Percentiles rank a stretch among this genome's conserved stretches.
phyloP scores from a whole-genome alignment of 2,329 filamentous ascomycete species.

The Phialocephala sp. region DNA sequence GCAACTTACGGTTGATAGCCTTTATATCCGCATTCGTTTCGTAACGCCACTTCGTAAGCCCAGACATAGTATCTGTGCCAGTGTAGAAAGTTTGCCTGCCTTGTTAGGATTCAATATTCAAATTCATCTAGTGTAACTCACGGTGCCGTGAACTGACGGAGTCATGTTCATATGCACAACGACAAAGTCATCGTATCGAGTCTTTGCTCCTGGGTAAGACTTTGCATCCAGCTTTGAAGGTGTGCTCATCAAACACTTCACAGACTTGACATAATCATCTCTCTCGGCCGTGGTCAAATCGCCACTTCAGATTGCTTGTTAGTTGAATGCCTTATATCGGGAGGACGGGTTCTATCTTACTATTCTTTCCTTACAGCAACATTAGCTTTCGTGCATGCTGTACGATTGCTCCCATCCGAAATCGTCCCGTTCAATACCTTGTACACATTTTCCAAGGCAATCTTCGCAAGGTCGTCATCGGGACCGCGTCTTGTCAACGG shows the following conservation, averaged over 20 bases:
- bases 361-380: conserved; percentile 27
- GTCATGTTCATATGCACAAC: conserved; percentile 46
- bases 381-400: conserved; percentile 23
- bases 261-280: conserved; percentile 21
- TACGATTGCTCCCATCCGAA: conserved; percentile 25
- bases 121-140: not conserved
- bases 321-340: not conserved
- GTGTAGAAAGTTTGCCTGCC: conserved; percentile 44
- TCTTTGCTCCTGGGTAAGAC: conserved; percentile 43
- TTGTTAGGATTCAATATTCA: not conserved
- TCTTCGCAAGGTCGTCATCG: conserved; percentile 26
- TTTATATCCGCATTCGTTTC: conserved; percentile 50
- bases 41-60: conserved; percentile 49
- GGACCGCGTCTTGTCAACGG: conserved; percentile 15
- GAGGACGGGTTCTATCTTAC: conserved; percentile 9
- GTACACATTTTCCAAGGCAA: conserved; percentile 27
- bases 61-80: conserved; percentile 52
- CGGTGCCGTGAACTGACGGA: conserved; percentile 44
- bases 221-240: conserved; percentile 41
- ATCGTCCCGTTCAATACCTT: conserved; percentile 29
- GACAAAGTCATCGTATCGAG: conserved; percentile 49
- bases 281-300: conserved; percentile 23
- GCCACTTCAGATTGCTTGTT: conserved; percentile 15
- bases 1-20: conserved; percentile 46
- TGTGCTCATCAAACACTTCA: conserved; percentile 36